Conservation (phyloP, 495 filamentous ascomycete species). For the Daldinia bambusicola region DNA sequence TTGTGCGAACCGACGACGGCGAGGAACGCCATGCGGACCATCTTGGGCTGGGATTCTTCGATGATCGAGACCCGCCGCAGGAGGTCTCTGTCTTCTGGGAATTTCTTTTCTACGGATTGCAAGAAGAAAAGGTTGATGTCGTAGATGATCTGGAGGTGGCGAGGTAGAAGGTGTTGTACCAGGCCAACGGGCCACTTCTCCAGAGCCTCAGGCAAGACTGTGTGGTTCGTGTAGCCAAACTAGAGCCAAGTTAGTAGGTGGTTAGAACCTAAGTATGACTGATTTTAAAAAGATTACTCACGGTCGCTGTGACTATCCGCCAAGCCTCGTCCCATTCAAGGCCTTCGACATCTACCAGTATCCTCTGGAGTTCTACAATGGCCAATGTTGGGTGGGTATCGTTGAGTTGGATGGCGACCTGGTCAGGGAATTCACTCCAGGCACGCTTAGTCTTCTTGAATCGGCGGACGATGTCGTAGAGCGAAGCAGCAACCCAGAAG, state of each 20-base stretch:
- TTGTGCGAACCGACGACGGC: slow-evolving; percentile 98
- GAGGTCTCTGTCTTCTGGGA: slow-evolving; percentile 89
- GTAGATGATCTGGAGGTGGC: slow-evolving; percentile 97
- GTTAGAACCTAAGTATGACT: background rate
- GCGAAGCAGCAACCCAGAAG: slow-evolving; percentile 98
- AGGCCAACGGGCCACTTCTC: slow-evolving; percentile 99
- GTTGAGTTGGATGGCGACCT: slow-evolving; percentile 97
- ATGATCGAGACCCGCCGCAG: slow-evolving; percentile 91
- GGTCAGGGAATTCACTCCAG: slow-evolving; percentile 92
- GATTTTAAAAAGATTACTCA: slow-evolving; percentile 34
- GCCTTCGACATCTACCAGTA: slow-evolving; percentile 87
- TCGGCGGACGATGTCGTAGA: slow-evolving; percentile 93
- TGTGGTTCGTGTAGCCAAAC: slow-evolving; percentile 98
- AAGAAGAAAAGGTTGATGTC: slow-evolving; percentile 97
- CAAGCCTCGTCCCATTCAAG: slow-evolving; percentile 95
- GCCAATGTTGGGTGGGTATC: slow-evolving; percentile 97
- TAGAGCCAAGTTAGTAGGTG: slow-evolving; percentile 41
- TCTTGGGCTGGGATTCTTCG: slow-evolving; percentile 96
- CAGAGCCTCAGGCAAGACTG: slow-evolving; percentile 93
- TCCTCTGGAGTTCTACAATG: slow-evolving; percentile 93
- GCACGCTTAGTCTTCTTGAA: slow-evolving; percentile 96
- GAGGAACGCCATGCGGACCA: slow-evolving; percentile 95
- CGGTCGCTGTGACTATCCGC: slow-evolving; percentile 71
- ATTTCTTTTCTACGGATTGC: slow-evolving; percentile 85
- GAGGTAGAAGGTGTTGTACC: slow-evolving; percentile 89